Evolutionary conservation across 1,284 basidiomycete genomes (phyloP).

Genomic region (Ceratobasidium sp.): DNA sequence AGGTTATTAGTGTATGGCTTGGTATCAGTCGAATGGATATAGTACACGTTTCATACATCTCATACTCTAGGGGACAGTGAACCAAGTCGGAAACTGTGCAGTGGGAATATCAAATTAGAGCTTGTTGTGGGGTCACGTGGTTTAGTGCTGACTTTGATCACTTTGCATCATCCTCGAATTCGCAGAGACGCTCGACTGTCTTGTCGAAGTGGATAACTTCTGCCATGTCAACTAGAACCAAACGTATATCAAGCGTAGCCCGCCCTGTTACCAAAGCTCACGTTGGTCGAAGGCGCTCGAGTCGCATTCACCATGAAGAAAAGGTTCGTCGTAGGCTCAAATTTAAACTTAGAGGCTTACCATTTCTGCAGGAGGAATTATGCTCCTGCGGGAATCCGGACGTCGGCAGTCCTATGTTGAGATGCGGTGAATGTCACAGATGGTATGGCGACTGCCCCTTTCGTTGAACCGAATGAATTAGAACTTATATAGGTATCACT

Average conservation of each 20-base stretch:
- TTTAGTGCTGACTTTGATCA: background rate
- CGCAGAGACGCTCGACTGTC: background rate
- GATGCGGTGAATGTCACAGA: conserved; percentile 70
- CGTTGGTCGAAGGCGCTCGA: conserved; percentile 3
- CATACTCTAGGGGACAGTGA: too few species aligned
- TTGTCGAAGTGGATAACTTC: background rate
- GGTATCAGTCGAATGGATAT: too few species aligned
- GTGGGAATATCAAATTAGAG: too few species aligned
- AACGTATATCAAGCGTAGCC: background rate
- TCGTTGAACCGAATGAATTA: conserved; percentile 10
- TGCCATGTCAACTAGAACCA: conserved; percentile 15
- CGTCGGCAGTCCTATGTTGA: conserved; percentile 81
- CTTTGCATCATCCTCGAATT: background rate
- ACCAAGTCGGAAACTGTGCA: too few species aligned
- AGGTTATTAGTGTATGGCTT: too few species aligned
- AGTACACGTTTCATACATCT: too few species aligned
- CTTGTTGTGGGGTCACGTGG: background rate
- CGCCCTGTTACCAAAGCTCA: background rate
- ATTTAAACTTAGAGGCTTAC: background rate
- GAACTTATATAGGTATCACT: conserved; percentile 67
- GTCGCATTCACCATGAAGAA: background rate
- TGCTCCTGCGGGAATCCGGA: conserved; percentile 53
- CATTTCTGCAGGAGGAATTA: conserved; percentile 8
- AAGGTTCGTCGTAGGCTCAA: background rate
- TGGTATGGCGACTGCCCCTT: conserved; percentile 61